phyloP scores from a whole-genome alignment of 345 rosid genomes.

The Acer campestre region DNA sequence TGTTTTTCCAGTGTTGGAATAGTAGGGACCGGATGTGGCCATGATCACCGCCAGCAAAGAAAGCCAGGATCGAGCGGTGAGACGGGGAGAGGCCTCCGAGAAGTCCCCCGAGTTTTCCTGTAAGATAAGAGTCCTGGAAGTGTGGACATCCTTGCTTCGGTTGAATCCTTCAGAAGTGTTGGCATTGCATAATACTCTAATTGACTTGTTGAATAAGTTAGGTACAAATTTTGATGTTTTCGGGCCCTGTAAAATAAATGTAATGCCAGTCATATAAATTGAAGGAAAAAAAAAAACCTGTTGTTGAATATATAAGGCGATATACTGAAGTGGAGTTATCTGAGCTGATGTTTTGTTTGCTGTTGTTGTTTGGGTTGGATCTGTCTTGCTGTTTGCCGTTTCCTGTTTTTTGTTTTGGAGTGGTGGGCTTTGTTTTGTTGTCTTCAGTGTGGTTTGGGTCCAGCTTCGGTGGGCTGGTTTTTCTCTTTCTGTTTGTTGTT shows the following conservation, averaged over 20 bases:
- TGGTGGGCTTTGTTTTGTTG: too few relatives aligned
- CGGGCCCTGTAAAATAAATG: constrained; percentile 52
- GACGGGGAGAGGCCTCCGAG: constrained; percentile 47
- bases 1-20: constrained; percentile 57
- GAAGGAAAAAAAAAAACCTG: too few relatives aligned
- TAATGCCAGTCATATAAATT: too few relatives aligned
- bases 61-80: constrained; percentile 55
- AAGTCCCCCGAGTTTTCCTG: constrained; percentile 58
- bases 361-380: too few relatives aligned
- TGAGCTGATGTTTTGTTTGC: too few relatives aligned
- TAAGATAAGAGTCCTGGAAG: constrained; percentile 72
- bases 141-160: constrained; percentile 64
- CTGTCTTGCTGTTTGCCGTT: too few relatives aligned
- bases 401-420: too few relatives aligned
- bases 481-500: too few relatives aligned
- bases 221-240: constrained; percentile 57
- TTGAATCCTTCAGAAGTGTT: constrained; percentile 77
- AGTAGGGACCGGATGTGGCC: constrained; percentile 62
- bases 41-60: constrained; percentile 70
- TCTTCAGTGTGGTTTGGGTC: too few relatives aligned
- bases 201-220: constrained; percentile 56
- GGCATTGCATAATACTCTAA: constrained; percentile 81
- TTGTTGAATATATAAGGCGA: too few relatives aligned
- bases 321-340: too few relatives aligned
- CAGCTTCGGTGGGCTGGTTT: too few relatives aligned